A percentile compares a stretch with the other conserved stretches of the same genome.
These are phyloP conservation scores for Gentiana dahurica DNA, from an alignment of 257 asterid species.

Conservation along the genomic window DNA sequence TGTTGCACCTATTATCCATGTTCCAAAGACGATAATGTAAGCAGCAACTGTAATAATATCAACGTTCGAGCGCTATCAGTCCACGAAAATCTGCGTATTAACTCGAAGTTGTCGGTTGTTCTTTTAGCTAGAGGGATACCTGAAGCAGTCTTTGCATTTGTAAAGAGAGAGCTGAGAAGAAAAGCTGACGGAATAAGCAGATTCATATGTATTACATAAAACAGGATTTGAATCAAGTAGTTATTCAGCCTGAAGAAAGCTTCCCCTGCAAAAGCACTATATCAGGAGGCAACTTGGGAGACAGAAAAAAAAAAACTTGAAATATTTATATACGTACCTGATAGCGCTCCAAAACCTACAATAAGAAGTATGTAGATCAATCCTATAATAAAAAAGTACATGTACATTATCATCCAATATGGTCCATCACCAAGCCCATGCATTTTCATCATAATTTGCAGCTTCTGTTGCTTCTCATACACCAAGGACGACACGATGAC, in stretches of 20 bases:
- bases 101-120: neutral
- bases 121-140: constrained; percentile 10
- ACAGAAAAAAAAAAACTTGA: neutral
- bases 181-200: constrained; percentile 32
- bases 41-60: constrained; percentile 17
- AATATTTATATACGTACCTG: constrained; percentile 14
- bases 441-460: constrained; percentile 38
- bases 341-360: constrained; percentile 21
- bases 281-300: constrained; percentile 4
- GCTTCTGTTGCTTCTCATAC: constrained; percentile 32
- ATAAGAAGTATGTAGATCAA: constrained; percentile 19
- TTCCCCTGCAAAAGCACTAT: constrained; percentile 19
- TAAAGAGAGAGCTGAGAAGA: constrained; percentile 20
- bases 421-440: constrained; percentile 35
- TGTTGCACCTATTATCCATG: constrained; percentile 19
- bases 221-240: constrained; percentile 19
- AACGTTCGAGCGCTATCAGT: neutral
- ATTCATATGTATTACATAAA: constrained; percentile 29
- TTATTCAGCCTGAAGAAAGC: constrained; percentile 29
- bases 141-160: constrained; percentile 25
- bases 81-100: neutral
- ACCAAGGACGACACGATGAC: constrained; percentile 27
- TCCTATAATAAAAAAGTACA: constrained; percentile 27
- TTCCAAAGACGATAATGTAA: constrained; percentile 24
- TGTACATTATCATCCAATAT: constrained; percentile 27